Base-by-base conservation (phyloP, 2,329 filamentous ascomycete species). In the Seiridium unicorne region DNA sequence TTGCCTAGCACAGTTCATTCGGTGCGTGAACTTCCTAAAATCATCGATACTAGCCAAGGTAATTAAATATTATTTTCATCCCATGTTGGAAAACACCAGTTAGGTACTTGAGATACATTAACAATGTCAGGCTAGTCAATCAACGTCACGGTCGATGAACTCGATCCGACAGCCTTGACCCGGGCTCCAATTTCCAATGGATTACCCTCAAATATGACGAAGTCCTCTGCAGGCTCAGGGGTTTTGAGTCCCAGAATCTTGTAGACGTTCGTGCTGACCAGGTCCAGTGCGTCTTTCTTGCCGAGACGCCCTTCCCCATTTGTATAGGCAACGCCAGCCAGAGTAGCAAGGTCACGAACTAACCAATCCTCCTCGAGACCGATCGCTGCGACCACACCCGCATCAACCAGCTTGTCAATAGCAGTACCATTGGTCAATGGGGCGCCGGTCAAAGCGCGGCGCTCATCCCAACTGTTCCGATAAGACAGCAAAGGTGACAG, bases 371-470 rank as follows among this genome's bases (percentile, higher is more conserved):
- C 85, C 47, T 81, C 77, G 4, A 87, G 77, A 0, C 86, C 84
- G 32, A 89, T 79, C 0, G 81, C 87, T 1, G 83, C 77, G 3
- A 74, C 68, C 0, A 89, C 87, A 2, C 86, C 87, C 0, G 86
- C 86, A 6, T 80, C 79, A 0, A 87, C 64, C 1, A 90, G 78
- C 10, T 68, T 71, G 62, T 89, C 85, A 4, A 88, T 74, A 0
- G 81, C 80, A 1, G 87, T 89, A 34, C 86, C 86, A 65, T 89
- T 88, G 0, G 86, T 88, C 0, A 90, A 77, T 1, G 88, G 88
- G 4, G 87, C 87, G 1, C 88, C 88, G 0, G 85, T 82, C 9
- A 90, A 75, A 0, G 84, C 81, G 2, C 87, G 82, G 0, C 85
- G 82, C 71, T 87, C 77, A 62, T 89, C 86, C 88, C 87, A 90